Base-by-base conservation (phyloP, 2,329 filamentous ascomycete genomes). In the Fusarium nisikadoi region DNA sequence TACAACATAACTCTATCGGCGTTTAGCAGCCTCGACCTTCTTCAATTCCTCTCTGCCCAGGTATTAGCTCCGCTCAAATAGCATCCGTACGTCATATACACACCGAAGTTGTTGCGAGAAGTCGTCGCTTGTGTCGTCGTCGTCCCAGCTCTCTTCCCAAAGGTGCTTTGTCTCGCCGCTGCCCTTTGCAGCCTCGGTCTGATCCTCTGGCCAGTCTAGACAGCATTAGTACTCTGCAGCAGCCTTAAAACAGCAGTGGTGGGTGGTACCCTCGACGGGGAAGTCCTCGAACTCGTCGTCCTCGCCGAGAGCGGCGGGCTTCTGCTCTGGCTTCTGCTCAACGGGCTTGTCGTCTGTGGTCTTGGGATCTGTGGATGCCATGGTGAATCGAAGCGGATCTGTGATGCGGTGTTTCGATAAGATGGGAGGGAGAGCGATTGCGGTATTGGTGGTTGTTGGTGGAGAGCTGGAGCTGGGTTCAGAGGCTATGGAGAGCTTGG, bases 231-330 rank as follows among this genome's bases (percentile, higher is more conserved):
- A 29, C 1, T 17, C 14, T 3, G n/a, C 2, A 8, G 9, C 1
- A 27, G 0, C 1, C 4, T 5, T 20, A 2, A 5, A 5, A 5
- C 4, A 33, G 14, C 6, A 5, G 38, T 3, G 19, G 5, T 16
- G 14, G 19, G 19, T 8, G 85, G 45, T 84, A 97, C 96, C 94
- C 84, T 99, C 95, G 62, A 97, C 93, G 31, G 96, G 96, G 80
- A 99, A 99, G 82, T 99, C 96, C 81, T 99, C 96, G 79, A 99
- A 99, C 85, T 99, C 96, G 82, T 99, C 96, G 80, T 99, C 96
- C 82, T 99, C 96, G 82, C 97, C 96, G 33, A 98, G 88, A 65
- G 93, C 89, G 38, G 91, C 76, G 78, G 90, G 74, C 74, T 77
- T 77, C 68, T 77, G 72, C 65, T 77, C 72, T 53, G 70, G 59